Percentiles rank a stretch among this genome's conserved stretches.
phyloP scores from a whole-genome alignment of 1,284 basidiomycete species.

The Boletus mariae region DNA sequence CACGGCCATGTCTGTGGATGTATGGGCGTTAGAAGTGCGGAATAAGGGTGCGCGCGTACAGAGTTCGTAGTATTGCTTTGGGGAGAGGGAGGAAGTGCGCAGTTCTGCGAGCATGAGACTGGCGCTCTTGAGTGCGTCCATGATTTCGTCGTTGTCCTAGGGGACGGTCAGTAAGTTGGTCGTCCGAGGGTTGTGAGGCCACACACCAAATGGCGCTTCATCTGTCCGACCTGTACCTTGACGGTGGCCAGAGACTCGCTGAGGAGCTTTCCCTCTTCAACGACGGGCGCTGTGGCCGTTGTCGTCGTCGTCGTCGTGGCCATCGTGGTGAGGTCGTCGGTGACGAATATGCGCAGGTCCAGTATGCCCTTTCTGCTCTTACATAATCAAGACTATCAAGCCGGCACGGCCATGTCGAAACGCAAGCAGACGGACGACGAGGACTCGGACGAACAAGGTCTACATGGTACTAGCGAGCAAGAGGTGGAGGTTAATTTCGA shows the following conservation, averaged over 20 bases:
- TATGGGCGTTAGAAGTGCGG: not conserved
- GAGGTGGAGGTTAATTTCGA: conserved; percentile 83
- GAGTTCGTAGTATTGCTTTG: conserved; percentile 96
- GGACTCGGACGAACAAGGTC: conserved; percentile 18
- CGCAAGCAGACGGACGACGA: conserved; percentile 21
- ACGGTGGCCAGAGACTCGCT: conserved; percentile 81
- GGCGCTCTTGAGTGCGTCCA: conserved; percentile 95
- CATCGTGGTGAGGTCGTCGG: conserved; percentile 16
- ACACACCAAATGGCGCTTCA: conserved; percentile 86
- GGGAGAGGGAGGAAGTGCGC: conserved; percentile 85
- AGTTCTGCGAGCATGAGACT: conserved; percentile 95
- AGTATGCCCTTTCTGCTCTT: conserved; percentile 2
- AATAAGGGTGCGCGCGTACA: conserved; percentile 51
- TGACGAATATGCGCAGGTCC: not conserved
- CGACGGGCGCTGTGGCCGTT: conserved; percentile 19
- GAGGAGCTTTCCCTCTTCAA: conserved; percentile 76
- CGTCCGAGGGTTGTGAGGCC: not conserved
- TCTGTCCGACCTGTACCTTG: conserved; percentile 90
- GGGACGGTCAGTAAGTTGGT: not conserved
- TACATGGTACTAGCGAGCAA: conserved; percentile 6
- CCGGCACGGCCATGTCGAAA: conserved; percentile 21
- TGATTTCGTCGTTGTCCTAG: conserved; percentile 89
- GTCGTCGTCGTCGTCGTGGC: conserved; percentile 19
- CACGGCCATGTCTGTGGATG: conserved; percentile 82
- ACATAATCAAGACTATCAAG: conserved; percentile 12